These are phyloP conservation scores for Pythium aquatile DNA, from an alignment of 352 stramenopile genomes.

Conservation along the genomic window DNA sequence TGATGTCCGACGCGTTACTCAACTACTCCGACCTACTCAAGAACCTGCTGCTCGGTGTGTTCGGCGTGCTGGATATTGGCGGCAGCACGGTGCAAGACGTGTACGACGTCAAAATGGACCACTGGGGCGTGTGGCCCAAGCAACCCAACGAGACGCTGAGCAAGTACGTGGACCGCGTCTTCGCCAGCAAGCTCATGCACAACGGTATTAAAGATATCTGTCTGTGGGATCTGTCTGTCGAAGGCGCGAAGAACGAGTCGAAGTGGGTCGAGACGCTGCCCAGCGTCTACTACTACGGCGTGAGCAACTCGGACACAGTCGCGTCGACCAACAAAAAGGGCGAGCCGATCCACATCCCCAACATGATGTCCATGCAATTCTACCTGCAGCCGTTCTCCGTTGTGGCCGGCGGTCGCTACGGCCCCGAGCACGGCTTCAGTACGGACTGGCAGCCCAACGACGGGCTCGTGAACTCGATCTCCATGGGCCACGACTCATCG, in stretches of 20 bases:
- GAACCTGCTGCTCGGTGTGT: conserved; percentile 34
- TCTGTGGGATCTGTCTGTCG: conserved; percentile 39
- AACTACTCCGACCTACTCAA: conserved; percentile 37
- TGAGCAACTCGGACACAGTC: conserved; percentile 42
- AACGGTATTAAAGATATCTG: conserved; percentile 40
- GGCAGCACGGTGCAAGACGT: conserved; percentile 30
- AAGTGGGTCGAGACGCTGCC: conserved; percentile 50
- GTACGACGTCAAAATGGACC: conserved; percentile 58
- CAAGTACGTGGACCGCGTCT: conserved; percentile 43
- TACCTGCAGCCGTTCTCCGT: conserved; percentile 37
- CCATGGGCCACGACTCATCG: conserved; percentile 42
- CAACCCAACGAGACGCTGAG: conserved; percentile 25
- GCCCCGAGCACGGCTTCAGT: conserved; percentile 30
- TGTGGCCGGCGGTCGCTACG: conserved; percentile 44
- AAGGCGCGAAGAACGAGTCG: conserved; percentile 36
- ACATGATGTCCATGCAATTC: conserved; percentile 50
- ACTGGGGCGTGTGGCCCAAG: conserved; percentile 48
- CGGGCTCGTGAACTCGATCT: conserved; percentile 47
- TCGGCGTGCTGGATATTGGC: conserved; percentile 31
- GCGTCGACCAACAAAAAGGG: conserved; percentile 14
- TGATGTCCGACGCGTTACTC: conserved; percentile 45
- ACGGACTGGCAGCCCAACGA: conserved; percentile 52
- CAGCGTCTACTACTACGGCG: conserved; percentile 61
- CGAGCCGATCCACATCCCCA: conserved; percentile 45
- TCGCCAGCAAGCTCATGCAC: conserved; percentile 34